These are phyloP conservation scores for Castanospermum australe DNA, from an alignment of 306 rosid species.

Conservation along the genomic window DNA sequence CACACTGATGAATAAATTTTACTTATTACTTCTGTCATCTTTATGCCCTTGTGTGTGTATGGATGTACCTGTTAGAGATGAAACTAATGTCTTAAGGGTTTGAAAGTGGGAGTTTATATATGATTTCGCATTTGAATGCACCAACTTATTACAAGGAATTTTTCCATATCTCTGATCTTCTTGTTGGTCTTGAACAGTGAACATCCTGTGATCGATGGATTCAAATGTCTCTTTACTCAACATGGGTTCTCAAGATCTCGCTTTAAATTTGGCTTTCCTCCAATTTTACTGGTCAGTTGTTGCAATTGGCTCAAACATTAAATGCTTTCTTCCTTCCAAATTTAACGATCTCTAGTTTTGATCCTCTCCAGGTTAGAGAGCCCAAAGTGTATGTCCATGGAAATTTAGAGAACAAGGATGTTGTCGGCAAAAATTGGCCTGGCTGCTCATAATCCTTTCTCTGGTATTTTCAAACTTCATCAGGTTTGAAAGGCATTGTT, in stretches of 20 bases:
- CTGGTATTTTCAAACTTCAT: neutral
- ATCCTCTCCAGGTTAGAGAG: conserved; percentile 55
- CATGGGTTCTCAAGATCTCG: conserved; percentile 64
- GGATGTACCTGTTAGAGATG: neutral
- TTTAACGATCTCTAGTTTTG: neutral
- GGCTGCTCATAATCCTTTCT: conserved; percentile 51
- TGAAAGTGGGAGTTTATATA: neutral
- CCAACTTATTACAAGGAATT: neutral
- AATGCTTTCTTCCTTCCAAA: neutral
- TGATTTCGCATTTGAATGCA: neutral
- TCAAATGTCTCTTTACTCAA: conserved; percentile 63
- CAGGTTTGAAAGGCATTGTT: neutral
- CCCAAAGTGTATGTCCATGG: conserved; percentile 81
- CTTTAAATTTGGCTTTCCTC: conserved; percentile 56
- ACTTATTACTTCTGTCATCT: neutral
- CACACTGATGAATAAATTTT: neutral
- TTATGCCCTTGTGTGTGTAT: neutral
- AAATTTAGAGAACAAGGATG: conserved; percentile 37
- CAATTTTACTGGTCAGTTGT: conserved; percentile 55
- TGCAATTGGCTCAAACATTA: neutral
- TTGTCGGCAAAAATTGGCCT: conserved; percentile 56
- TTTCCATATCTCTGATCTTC: neutral
- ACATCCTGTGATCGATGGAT: conserved; percentile 62
- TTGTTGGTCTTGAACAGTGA: conserved; percentile 53
- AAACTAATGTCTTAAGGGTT: neutral